These are phyloP conservation scores for Syzygium grande DNA, from an alignment of 345 rosid genomes.

Conservation along the genomic window DNA sequence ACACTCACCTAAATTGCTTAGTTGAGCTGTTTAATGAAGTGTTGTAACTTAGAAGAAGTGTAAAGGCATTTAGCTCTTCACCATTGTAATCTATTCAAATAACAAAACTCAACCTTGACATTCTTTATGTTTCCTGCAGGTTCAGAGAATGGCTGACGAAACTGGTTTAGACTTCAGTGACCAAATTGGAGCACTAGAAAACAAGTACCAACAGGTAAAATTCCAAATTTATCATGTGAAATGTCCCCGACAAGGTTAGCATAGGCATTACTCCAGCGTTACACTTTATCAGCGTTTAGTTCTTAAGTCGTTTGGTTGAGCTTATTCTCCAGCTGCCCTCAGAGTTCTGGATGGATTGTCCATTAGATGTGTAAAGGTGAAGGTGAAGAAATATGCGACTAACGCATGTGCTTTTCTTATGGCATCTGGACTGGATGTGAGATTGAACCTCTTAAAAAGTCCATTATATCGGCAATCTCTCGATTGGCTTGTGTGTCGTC, in stretches of 20 bases:
- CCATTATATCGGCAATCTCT: neutral
- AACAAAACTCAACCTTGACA: neutral
- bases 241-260: neutral
- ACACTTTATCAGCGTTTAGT: neutral
- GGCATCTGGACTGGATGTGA: neutral
- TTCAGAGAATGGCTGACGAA: conserved; percentile 82
- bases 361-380: neutral
- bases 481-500: neutral
- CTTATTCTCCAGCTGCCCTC: neutral
- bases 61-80: neutral
- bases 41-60: neutral
- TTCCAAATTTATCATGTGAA: neutral
- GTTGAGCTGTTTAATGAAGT: neutral
- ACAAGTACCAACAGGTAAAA: conserved; percentile 68
- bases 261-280: neutral
- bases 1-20: neutral
- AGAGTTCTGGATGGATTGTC: neutral
- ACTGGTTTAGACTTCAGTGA: conserved; percentile 87
- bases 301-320: neutral
- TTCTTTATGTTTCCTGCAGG: conserved; percentile 26
- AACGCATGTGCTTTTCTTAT: neutral
- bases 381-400: neutral
- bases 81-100: neutral
- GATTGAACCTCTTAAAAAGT: neutral
- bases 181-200: conserved; percentile 74